Evolutionary conservation across 768 basidiomycete species (phyloP).

Genomic region (Crassisporium funariophilum): DNA sequence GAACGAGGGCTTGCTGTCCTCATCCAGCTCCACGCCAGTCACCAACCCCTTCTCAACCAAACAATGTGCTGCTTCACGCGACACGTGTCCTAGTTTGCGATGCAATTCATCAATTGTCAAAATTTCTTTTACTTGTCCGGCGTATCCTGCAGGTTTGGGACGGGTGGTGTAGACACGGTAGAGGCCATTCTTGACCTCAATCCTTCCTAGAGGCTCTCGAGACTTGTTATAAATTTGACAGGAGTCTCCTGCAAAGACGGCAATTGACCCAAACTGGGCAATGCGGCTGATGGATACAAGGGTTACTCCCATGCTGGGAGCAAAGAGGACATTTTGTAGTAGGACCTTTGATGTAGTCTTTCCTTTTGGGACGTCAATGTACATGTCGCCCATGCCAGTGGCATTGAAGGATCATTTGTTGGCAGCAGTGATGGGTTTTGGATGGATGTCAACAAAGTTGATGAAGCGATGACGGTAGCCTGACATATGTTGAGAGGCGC

Average conservation of each 20-base stretch:
- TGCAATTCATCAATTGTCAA: not conserved
- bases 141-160: not conserved
- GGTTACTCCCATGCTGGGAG: slow-evolving; percentile 5
- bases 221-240: not conserved
- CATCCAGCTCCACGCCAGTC: not conserved
- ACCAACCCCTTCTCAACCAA: not conserved
- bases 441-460: slow-evolving; percentile 16
- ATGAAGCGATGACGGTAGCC: slow-evolving; percentile 11
- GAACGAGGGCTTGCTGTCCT: not conserved
- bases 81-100: not conserved
- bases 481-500: slow-evolving; percentile 3
- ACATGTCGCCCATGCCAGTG: slow-evolving; percentile 17
- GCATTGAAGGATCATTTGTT: slow-evolving; percentile 19
- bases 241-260: not conserved
- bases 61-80: not conserved
- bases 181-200: slow-evolving; percentile 8
- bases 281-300: not conserved
- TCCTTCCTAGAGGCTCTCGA: not conserved
- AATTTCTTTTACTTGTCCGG: not conserved
- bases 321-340: slow-evolving; percentile 14
- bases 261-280: not conserved
- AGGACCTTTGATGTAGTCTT: slow-evolving; percentile 2
- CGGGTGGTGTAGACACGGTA: slow-evolving; percentile 14
- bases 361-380: slow-evolving; percentile 19
- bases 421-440: slow-evolving; percentile 19